Evolutionary conservation across 768 basidiomycete genomes (phyloP), one percentile per base, ranked within the genome.

Genomic region (Hirschioporus abietinus): DNA sequence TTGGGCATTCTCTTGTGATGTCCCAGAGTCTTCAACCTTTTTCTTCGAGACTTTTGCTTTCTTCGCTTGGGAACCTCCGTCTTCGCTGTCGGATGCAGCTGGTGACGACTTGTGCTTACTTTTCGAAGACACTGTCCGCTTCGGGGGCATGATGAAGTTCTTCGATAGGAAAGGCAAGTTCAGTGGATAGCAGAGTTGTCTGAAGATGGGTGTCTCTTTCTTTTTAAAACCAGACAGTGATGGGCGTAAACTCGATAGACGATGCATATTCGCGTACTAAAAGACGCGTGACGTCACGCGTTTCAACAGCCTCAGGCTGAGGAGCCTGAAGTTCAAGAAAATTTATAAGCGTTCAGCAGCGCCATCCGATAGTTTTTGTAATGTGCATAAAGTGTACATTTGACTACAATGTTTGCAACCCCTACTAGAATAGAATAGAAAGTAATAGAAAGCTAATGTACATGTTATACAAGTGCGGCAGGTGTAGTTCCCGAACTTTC

Each of bases 1-100:
- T 71, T 91, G 89, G 0, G 79, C 78, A 66, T 83, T 86, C 8
- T 60, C 25, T 15, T 65, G 60, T 52, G 42, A 5, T 15, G 12
- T 15, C 12, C 42, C 20, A 12, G n/a, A 27, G 8, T 60, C 62
- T 36, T 68, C 66, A 15, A 7, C 26, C 12, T 35, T 61, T 15
- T 61, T 61, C 63, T 42, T 63, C 15, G 64, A 34, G 10, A 42
- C 23, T 34, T 62, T 68, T 3, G 58, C 61, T 25, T 65, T 65
- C 36, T 66, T 66, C 35, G n/a, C 58, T 23, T 26, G 34, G 2
- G 68, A 64, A 25, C 12, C 58, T 34, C 25, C 42, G 0, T 30
- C 60, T 15, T 61, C 30, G 24, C 23, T 23, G 25, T 25, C 30
- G 24, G 60, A 61, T 23, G 60, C 60, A 34, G 24, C 60, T 25